Evolutionary conservation across 768 basidiomycete genomes (phyloP).

Genomic region (Tylopilus rubrobrunneus): DNA sequence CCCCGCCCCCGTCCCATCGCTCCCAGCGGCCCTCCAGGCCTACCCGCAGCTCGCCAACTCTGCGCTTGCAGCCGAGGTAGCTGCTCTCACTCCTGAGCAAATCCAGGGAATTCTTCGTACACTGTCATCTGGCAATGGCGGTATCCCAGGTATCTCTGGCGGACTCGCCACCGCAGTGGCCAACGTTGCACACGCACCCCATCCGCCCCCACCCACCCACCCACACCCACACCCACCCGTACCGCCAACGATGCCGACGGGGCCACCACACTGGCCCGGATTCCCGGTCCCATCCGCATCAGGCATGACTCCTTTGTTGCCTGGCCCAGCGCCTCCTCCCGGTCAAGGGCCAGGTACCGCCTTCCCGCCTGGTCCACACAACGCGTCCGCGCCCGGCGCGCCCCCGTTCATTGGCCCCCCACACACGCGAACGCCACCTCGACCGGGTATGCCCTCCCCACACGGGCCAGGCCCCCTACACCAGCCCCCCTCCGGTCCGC

Average conservation of each 20-base stretch:
- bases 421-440: conserved; percentile 21
- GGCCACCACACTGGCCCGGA: conserved; percentile 23
- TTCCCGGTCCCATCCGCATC: conserved; percentile 14
- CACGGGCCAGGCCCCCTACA: conserved; percentile 11
- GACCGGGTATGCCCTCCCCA: conserved; percentile 22
- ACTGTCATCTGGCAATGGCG: conserved; percentile 42
- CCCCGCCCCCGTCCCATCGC: conserved; percentile 8
- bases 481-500: conserved; percentile 26
- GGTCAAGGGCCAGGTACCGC: not conserved
- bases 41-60: conserved; percentile 41
- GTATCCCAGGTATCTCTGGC: conserved; percentile 28
- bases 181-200: conserved; percentile 17
- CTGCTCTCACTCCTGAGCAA: conserved; percentile 72
- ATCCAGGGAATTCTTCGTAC: conserved; percentile 64
- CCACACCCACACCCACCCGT: conserved; percentile 21
- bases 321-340: not conserved
- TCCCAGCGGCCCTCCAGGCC: conserved; percentile 26
- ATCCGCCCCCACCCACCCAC: not conserved
- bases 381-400: not conserved
- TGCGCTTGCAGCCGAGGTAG: conserved; percentile 66
- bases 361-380: conserved; percentile 8
- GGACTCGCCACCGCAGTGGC: conserved; percentile 26
- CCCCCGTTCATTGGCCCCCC: conserved; percentile 16
- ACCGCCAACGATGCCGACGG: conserved; percentile 6
- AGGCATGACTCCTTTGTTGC: not conserved